Evolutionary conservation across 805 yeast genomes (phyloP), one percentile per base, ranked within the genome.

Genomic region (Pichia ethanolica): DNA sequence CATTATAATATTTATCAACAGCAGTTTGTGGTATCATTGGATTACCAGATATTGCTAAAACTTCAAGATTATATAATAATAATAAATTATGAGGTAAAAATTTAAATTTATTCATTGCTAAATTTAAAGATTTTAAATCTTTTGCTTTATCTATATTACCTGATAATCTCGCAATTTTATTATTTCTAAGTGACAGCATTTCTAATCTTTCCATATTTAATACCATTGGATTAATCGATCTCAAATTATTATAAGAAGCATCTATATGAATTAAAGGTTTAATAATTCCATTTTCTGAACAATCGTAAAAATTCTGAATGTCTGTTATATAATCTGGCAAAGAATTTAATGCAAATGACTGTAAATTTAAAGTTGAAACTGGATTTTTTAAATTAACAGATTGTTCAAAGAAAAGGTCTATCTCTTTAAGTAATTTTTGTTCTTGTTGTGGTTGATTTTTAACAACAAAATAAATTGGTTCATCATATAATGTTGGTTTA

Each of bases 271-370:
- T 53, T 7, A 56, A 46, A 1, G 76, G 73, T 27, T 61, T 58
- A n/a, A 59, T 59, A 5, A 71, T 59, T 0, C 69, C 71, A 9
- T 56, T 54, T 1, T 57, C 52, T 14, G 46, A 33, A 5, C 64
- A 67, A 53, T 71, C 72, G 7, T 75, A 60, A n/a, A 79, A 81
- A 48, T 79, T 71, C 56, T 77, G 72, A 53, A 81, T 65, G 58
- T 81, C 87, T 45, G 72, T 73, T 32, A 81, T 70, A 53, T 79
- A 83, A 46, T 77, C 79, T 1, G 87, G 86, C 4, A 81, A 60
- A 6, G 72, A 72, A 10, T 64, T 67, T 38, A 81, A 62, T 0
- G 70, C 72, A 62, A 79, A 58, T 13, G 71, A 63, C 46, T 79
- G 83, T 30, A 81, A 56, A 48, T 72, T 63, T 3, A 81, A 65